Evolutionary conservation across 805 yeast species (phyloP).

Genomic region (Saccharomycopsis babjevae): DNA sequence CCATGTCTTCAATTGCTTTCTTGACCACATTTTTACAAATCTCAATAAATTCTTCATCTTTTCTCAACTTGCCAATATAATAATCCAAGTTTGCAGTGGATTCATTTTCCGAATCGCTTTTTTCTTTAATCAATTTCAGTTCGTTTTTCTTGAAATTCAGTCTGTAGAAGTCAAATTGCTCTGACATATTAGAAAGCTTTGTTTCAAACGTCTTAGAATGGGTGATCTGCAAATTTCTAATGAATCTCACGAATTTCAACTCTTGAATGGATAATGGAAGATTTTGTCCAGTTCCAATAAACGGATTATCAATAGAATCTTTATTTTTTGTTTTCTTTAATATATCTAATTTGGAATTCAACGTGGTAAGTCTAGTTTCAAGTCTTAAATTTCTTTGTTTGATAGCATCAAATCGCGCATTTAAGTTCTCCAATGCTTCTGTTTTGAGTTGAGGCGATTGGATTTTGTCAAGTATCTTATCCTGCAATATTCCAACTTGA

Average conservation of each 20-base stretch:
- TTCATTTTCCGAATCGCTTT: neutral
- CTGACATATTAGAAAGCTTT: neutral
- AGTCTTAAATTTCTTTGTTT: neutral
- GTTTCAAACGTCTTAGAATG: neutral
- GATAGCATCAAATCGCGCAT: neutral
- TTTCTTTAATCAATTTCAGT: neutral
- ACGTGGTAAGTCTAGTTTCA: neutral
- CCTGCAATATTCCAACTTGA: neutral
- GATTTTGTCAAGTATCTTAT: neutral
- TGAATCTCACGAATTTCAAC: neutral
- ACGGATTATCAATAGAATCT: neutral
- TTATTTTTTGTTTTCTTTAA: neutral
- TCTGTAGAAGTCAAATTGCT: neutral
- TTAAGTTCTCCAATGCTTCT: neutral
- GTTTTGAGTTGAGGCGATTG: neutral
- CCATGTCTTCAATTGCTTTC: constrained; percentile 4
- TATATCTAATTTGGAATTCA: neutral
- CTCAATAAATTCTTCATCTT: constrained; percentile 1
- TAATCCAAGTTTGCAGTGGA: neutral
- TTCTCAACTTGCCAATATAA: neutral
- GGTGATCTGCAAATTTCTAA: neutral
- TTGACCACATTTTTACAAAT: constrained; percentile 2
- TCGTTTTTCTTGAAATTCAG: neutral
- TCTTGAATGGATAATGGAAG: neutral
- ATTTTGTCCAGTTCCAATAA: neutral